Percentiles rank a stretch among this genome's conserved stretches.
Evolutionary conservation across 768 basidiomycete species (phyloP).

Genomic region (Boletellus ananas): DNA sequence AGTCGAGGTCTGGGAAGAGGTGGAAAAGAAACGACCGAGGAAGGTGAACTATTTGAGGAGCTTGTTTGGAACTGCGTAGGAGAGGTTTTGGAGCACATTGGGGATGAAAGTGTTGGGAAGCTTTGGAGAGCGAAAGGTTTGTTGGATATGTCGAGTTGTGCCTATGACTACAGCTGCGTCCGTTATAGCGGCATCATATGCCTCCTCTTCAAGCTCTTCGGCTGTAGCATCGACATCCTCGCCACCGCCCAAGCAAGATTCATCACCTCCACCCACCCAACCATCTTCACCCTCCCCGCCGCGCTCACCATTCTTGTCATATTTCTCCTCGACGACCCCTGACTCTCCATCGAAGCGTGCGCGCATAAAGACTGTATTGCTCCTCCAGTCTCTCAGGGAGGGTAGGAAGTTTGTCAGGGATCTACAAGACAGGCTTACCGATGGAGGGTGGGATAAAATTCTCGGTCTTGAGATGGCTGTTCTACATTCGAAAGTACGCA

Average conservation of each 20-base stretch:
- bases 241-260: conserved; percentile 12
- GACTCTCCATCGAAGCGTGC: conserved; percentile 68
- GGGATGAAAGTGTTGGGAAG: conserved; percentile 50
- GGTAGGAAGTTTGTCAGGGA: conserved; percentile 13
- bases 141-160: not conserved
- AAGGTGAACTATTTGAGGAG: conserved; percentile 53
- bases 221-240: not conserved
- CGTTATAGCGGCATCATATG: conserved; percentile 49
- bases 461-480: conserved; percentile 75
- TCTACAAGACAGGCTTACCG: conserved; percentile 18
- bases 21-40: conserved; percentile 20
- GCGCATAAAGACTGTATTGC: conserved; percentile 72
- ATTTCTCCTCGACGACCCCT: conserved; percentile 81
- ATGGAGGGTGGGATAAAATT: conserved; percentile 39
- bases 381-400: conserved; percentile 51
- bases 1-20: conserved; percentile 43
- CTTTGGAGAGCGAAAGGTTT: conserved; percentile 73
- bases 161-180: not conserved
- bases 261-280: not conserved
- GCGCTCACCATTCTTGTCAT: conserved; percentile 44
- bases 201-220: conserved; percentile 29
- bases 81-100: conserved; percentile 45
- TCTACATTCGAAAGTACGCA: conserved; percentile 67
- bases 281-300: conserved; percentile 1
- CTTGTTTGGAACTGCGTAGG: conserved; percentile 56